These are phyloP conservation scores for Quercus wislizeni DNA, from an alignment of 306 rosid genomes.

Conservation along the genomic window DNA sequence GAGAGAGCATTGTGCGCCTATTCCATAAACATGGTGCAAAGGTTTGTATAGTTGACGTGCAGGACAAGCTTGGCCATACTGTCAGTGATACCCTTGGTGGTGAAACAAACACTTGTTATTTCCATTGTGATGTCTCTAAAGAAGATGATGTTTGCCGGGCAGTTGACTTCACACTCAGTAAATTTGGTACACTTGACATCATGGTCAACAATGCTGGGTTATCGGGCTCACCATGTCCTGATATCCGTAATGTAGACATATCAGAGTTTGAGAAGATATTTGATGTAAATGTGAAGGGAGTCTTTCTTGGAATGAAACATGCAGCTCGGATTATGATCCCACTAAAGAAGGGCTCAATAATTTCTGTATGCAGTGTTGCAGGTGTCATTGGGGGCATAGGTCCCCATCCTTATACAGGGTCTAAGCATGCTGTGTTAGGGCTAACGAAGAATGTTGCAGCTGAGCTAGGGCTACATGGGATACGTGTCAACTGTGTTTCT, in stretches of 20 bases:
- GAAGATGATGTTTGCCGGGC: conserved; percentile 63
- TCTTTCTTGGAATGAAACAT: conserved; percentile 79
- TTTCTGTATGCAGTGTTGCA: conserved; percentile 61
- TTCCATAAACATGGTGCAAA: conserved; percentile 79
- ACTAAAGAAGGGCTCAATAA: conserved; percentile 61
- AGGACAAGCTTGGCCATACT: conserved; percentile 60
- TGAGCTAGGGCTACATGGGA: conserved; percentile 60
- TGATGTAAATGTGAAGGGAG: conserved; percentile 69
- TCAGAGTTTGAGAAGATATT: conserved; percentile 77
- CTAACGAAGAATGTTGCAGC: conserved; percentile 79
- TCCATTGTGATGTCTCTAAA: conserved; percentile 63
- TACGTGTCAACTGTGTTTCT: conserved; percentile 68
- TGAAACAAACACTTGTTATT: conserved; percentile 30
- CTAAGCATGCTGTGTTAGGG: conserved; percentile 81
- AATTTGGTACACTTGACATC: conserved; percentile 77
- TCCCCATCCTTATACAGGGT: conserved; percentile 69
- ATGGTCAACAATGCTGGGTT: conserved; percentile 86
- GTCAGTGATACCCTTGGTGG: conserved; percentile 47
- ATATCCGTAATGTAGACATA: conserved; percentile 62
- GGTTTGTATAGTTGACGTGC: conserved; percentile 70
- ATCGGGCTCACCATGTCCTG: conserved; percentile 59
- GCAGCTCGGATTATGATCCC: conserved; percentile 77
- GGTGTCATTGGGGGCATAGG: conserved; percentile 53
- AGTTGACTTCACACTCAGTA: conserved; percentile 46
- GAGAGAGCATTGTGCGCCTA: conserved; percentile 72